A percentile compares a stretch with the other conserved stretches of the same genome.
phyloP scores from a whole-genome alignment of 108 stramenopile genomes.

The Cyclostephanos tholiformis region DNA sequence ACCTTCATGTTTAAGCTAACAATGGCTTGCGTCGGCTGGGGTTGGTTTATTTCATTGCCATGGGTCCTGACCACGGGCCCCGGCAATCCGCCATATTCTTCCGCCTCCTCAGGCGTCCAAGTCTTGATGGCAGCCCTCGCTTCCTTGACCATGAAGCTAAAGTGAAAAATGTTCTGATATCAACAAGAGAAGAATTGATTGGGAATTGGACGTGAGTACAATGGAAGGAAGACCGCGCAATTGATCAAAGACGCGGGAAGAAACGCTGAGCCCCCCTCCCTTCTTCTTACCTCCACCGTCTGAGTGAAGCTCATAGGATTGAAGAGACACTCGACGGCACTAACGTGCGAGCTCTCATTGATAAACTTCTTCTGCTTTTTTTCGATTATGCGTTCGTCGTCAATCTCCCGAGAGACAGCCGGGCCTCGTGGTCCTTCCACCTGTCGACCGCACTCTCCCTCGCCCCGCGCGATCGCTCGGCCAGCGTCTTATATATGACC shows the following conservation, averaged over 20 bases:
- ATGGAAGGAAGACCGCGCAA: neutral
- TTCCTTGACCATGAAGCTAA: conserved; percentile 77
- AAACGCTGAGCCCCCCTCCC: neutral
- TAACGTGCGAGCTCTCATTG: conserved; percentile 43
- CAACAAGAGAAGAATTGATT: neutral
- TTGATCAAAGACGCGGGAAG: neutral
- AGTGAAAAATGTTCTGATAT: conserved; percentile 82
- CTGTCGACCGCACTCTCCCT: conserved; percentile 17
- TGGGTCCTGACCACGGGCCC: conserved; percentile 33
- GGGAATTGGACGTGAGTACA: neutral
- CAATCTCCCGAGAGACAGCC: conserved; percentile 26
- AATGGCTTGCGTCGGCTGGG: conserved; percentile 63
- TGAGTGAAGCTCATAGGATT: conserved; percentile 88
- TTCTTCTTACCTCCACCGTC: conserved; percentile 63
- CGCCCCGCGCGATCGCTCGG: conserved; percentile 28
- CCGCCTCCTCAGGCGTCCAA: conserved; percentile 28
- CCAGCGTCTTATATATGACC: conserved; percentile 48
- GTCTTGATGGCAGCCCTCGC: conserved; percentile 49
- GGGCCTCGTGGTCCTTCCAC: conserved; percentile 21
- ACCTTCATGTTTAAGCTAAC: conserved; percentile 66
- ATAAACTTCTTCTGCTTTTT: conserved; percentile 47
- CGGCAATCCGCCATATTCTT: conserved; percentile 30
- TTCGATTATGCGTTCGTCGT: conserved; percentile 20
- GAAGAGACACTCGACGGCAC: conserved; percentile 66
- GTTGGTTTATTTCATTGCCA: neutral